Base-by-base conservation (phyloP, 441 rosid genomes). In the Pelargonium australe region DNA sequence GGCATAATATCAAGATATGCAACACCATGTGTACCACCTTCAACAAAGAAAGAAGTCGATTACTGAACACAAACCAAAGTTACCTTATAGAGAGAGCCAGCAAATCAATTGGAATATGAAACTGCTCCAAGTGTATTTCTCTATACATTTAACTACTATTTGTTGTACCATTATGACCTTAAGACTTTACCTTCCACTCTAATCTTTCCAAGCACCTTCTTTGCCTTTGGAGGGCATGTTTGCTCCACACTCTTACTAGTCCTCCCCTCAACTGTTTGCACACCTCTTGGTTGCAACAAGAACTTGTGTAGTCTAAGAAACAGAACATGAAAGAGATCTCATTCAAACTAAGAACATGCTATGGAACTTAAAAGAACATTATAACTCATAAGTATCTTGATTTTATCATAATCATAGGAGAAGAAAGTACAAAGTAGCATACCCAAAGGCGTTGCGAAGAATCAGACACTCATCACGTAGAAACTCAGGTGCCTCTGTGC, bases 401-500 rank as follows among this genome's bases (percentile, higher is more conserved):
- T 67, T 41, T 68, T 9, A 43, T 55, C 58, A 34, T 31, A 66
- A 73, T 60, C 61, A 40, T 25, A 68, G 63, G 71, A 25, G 78
- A n/a, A 66, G 2, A 31, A 45, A 72, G 63, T 44, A 80, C 8
- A 16, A 66, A 63, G 65, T 57, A 63, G 55, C 83, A 37, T 82
- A 95, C 99, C 97, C 99, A 83, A 91, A 95, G 66, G 99, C 97
- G 74, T 83, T 87, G 64, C 97, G 87, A 16, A 95, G 92, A 80
- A 86, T 79, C 65, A 91, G 84, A 72, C 97, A 91, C 79, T 91
- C 97, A 67, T 95, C 92, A 55, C 82, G 81, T 70, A 95, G 83
- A 86, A 95, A 95, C 79, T 87, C 94, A 71, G 97, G 96, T 79
- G 99, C 99, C 81, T 91, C 96, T n/a, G 90, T 77, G 78, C 94